Conservation (phyloP, 169 alveolate genomes). For the Plasmodium cynomolgi region DNA sequence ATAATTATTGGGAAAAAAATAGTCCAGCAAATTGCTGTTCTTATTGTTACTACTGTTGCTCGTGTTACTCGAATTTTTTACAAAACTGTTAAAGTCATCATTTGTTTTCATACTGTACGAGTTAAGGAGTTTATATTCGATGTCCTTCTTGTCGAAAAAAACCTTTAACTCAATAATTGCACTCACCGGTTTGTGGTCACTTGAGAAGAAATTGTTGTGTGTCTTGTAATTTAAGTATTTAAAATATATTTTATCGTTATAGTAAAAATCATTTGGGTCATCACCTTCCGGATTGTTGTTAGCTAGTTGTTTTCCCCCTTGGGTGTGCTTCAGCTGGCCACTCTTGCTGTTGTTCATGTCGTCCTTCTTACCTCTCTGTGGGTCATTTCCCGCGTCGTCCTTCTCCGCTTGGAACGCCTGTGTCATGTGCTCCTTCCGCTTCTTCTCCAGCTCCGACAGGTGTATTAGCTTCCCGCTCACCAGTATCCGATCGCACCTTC, state of each 20-base stretch:
- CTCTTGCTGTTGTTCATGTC: background rate
- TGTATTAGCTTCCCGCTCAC: slow-evolving; percentile 71
- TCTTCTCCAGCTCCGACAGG: slow-evolving; percentile 70
- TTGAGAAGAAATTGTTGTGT: slow-evolving; percentile 79
- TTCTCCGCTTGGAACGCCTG: background rate
- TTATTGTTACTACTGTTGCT: slow-evolving; percentile 69
- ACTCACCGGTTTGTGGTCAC: slow-evolving; percentile 89
- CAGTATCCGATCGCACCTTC: slow-evolving; percentile 65
- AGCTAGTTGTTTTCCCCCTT: background rate
- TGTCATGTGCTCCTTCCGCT: slow-evolving; percentile 4
- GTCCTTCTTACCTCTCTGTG: background rate
- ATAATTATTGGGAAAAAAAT: slow-evolving; percentile 53
- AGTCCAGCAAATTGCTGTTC: slow-evolving; percentile 51
- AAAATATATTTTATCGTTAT: slow-evolving; percentile 73
- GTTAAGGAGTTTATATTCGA: slow-evolving; percentile 44
- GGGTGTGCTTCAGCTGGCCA: background rate
- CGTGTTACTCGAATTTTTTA: slow-evolving; percentile 53
- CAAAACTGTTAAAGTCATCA: slow-evolving; percentile 19
- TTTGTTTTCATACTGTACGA: slow-evolving; percentile 36
- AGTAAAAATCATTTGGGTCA: slow-evolving; percentile 28
- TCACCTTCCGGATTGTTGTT: background rate
- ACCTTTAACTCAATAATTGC: slow-evolving; percentile 80
- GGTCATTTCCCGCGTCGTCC: background rate
- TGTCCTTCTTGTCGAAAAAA: slow-evolving; percentile 69
- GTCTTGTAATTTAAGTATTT: slow-evolving; percentile 78